phyloP scores from a whole-genome alignment of 2,329 filamentous ascomycete species.

The Botrytis cinerea region DNA sequence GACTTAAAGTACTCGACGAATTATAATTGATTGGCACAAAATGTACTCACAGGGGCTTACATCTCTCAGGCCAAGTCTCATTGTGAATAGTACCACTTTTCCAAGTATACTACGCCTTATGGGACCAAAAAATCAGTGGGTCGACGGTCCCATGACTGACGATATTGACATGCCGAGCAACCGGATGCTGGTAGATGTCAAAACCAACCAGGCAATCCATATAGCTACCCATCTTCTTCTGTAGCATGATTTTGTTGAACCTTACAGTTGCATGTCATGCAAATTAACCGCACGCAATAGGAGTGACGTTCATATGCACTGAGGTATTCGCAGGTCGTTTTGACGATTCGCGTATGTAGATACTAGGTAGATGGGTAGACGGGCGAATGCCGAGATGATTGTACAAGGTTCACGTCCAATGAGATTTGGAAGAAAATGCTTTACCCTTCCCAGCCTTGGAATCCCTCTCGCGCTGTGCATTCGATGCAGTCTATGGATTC shows the following conservation, averaged over 20 bases:
- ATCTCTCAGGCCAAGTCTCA: background rate
- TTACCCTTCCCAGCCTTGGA: background rate
- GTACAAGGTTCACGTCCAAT: background rate
- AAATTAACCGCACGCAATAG: background rate
- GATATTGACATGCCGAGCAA: constrained; percentile 6
- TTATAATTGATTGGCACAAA: constrained; percentile 31
- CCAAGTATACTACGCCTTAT: constrained; percentile 11
- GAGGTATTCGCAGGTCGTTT: background rate
- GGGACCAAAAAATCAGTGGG: constrained; percentile 7
- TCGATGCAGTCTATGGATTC: background rate
- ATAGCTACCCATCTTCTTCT: background rate
- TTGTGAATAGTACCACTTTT: constrained; percentile 3
- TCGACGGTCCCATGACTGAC: background rate
- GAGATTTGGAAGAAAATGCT: background rate
- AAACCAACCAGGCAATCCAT: background rate
- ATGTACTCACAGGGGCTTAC: constrained; percentile 10
- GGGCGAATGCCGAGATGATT: background rate
- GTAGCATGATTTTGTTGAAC: background rate
- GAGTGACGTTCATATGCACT: background rate
- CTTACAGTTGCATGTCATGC: background rate
- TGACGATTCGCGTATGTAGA: background rate
- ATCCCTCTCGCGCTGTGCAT: background rate
- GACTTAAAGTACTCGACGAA: constrained; percentile 41
- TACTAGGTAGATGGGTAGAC: background rate
- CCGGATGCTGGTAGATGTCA: background rate